Conservation (phyloP, 306 rosid species). For the Pyrus bretschneideri region DNA sequence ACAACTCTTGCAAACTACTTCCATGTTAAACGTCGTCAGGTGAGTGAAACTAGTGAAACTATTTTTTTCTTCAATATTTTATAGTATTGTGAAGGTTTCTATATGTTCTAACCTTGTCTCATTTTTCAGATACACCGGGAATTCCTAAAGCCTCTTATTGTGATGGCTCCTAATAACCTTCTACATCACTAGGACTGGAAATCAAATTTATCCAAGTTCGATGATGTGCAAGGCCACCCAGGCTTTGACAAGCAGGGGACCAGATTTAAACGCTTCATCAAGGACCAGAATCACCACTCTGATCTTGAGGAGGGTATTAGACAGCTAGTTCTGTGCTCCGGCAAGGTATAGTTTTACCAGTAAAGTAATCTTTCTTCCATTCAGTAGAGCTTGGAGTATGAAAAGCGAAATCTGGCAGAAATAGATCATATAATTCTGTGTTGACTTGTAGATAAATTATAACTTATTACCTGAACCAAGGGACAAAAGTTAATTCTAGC, state of each 20-base stretch:
- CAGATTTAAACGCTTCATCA: conserved; percentile 91
- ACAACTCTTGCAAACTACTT: conserved; percentile 97
- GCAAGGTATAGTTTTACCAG: conserved; percentile 48
- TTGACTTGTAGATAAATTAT: not conserved
- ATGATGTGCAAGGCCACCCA: conserved; percentile 96
- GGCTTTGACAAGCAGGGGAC: conserved; percentile 99
- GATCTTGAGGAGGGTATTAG: conserved; percentile 79
- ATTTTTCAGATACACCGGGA: conserved; percentile 72
- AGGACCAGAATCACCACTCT: conserved; percentile 78
- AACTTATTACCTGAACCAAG: not conserved
- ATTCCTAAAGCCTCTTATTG: conserved; percentile 90
- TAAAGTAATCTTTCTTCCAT: not conserved
- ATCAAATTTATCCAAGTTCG: conserved; percentile 90
- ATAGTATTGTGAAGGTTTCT: not conserved
- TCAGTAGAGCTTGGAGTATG: not conserved
- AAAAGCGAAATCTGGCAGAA: not conserved
- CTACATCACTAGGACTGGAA: conserved; percentile 88
- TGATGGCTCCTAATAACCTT: conserved; percentile 92
- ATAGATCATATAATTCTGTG: not conserved
- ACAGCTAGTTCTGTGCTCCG: conserved; percentile 87
- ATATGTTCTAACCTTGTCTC: conserved; percentile 12
- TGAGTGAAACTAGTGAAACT: conserved; percentile 19
- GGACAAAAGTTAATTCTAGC: not conserved
- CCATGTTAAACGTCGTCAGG: conserved; percentile 97
- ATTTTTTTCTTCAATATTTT: conserved; percentile 11